Evolutionary conservation across 768 basidiomycete species (phyloP).

Genomic region (Podaxis sp.): DNA sequence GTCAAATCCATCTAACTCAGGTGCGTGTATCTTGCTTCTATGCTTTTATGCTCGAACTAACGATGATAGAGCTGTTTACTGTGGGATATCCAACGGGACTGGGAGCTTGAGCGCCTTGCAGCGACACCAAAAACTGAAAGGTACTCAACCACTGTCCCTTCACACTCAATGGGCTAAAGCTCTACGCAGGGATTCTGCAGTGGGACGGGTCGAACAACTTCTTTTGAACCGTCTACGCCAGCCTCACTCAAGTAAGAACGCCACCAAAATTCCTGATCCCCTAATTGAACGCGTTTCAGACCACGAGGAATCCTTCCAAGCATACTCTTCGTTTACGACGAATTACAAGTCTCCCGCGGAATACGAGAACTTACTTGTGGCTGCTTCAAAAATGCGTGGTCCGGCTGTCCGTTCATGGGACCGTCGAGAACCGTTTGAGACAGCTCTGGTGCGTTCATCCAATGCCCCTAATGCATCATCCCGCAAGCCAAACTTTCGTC

Average conservation of each 20-base stretch:
- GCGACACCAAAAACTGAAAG: constrained; percentile 42
- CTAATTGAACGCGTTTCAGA: constrained; percentile 37
- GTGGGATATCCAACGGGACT: constrained; percentile 73
- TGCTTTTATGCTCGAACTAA: background rate
- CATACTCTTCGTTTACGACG: constrained; percentile 89
- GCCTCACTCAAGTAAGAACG: constrained; percentile 65
- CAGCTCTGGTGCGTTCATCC: constrained; percentile 46
- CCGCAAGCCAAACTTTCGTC: background rate
- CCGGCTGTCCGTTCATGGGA: constrained; percentile 59
- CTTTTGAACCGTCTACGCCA: constrained; percentile 68
- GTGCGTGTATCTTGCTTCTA: constrained; percentile 29
- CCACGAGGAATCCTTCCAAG: constrained; percentile 76
- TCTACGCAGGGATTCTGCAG: constrained; percentile 35
- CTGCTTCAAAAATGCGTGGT: constrained; percentile 71
- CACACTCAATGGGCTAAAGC: constrained; percentile 10
- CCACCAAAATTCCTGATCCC: background rate
- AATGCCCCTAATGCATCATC: background rate
- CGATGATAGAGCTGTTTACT: constrained; percentile 58
- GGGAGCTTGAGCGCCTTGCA: constrained; percentile 69
- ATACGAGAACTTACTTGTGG: constrained; percentile 75
- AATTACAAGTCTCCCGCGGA: constrained; percentile 66
- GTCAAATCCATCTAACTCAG: constrained; percentile 60
- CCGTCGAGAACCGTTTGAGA: constrained; percentile 63
- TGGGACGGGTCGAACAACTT: constrained; percentile 53
- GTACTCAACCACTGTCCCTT: constrained; percentile 25